phyloP scores from a whole-genome alignment of 108 stramenopile genomes.

The Pinguiococcus pyrenoidosus region DNA sequence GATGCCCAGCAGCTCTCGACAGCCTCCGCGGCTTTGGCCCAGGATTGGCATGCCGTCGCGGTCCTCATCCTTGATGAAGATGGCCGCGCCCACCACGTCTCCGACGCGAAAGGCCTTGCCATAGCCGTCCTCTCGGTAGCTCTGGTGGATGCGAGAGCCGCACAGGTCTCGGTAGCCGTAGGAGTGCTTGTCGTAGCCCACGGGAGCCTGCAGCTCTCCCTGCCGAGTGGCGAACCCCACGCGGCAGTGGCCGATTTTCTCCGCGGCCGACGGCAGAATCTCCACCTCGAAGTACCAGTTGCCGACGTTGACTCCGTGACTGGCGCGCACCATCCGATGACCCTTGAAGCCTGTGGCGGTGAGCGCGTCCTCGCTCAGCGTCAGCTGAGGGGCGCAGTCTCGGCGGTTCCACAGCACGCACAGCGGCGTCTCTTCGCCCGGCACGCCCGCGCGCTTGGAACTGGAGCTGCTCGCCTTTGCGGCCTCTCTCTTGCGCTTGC shows the following conservation, averaged over 20 bases:
- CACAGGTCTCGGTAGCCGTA: constrained; percentile 71
- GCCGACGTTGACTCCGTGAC: constrained; percentile 44
- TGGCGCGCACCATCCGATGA: constrained; percentile 71
- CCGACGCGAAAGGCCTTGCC: constrained; percentile 47
- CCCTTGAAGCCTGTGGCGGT: constrained; percentile 34
- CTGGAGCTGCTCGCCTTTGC: no score
- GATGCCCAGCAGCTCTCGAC: no score
- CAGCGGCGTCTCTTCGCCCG: no score
- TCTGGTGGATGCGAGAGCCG: constrained; percentile 45
- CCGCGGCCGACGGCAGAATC: no score
- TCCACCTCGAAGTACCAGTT: constrained; percentile 17
- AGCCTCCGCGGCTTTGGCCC: no score
- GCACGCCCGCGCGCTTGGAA: no score
- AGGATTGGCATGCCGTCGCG: no score
- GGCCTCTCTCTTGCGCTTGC: no score
- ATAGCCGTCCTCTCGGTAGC: constrained; percentile 21
- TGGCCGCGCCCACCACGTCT: constrained; percentile 89
- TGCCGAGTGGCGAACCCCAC: constrained; percentile 68
- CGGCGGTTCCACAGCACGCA: no score
- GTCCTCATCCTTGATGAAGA: no score
- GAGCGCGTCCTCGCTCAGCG: constrained; percentile 32
- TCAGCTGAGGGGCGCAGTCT: constrained; percentile 66
- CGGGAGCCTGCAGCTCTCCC: constrained; percentile 81
- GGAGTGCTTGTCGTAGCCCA: constrained; percentile 81
- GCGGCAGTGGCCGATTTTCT: no score